Percentiles rank a stretch among this genome's conserved stretches.
Evolutionary conservation across 192 early-diverging fungal species (phyloP).

Genomic region (Tieghemiomyces parasiticus): DNA sequence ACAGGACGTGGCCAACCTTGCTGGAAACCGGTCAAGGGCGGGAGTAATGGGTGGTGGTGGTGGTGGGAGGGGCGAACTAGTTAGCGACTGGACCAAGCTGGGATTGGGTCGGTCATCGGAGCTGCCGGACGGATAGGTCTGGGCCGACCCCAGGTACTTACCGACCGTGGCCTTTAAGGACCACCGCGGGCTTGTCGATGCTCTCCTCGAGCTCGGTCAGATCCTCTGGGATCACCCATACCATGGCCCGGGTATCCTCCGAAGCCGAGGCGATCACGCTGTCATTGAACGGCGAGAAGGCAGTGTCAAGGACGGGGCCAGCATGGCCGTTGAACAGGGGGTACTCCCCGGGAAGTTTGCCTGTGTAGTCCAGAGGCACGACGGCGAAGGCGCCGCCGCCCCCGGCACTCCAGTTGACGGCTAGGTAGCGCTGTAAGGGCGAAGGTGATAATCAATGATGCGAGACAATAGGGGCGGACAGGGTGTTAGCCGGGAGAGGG

Average conservation of each 20-base stretch:
- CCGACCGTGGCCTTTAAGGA: slow-evolving; percentile 68
- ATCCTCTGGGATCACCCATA: slow-evolving; percentile 87
- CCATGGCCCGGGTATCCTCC: slow-evolving; percentile 84
- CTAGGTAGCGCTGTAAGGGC: slow-evolving; percentile 38
- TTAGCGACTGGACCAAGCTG: no score
- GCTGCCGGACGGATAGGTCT: no score
- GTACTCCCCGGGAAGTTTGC: slow-evolving; percentile 77
- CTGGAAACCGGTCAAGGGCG: no score
- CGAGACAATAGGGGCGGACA: not conserved
- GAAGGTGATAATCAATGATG: slow-evolving; percentile 3
- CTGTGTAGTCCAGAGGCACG: slow-evolving; percentile 46
- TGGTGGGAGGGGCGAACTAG: no score
- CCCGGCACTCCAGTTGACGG: slow-evolving; percentile 66
- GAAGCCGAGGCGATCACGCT: slow-evolving; percentile 77
- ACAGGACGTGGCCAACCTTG: slow-evolving; percentile 96
- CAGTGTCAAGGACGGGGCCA: slow-evolving; percentile 91
- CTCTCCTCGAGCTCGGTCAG: slow-evolving; percentile 46
- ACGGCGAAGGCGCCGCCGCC: slow-evolving; percentile 96
- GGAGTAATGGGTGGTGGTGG: no score
- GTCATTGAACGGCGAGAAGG: slow-evolving; percentile 97
- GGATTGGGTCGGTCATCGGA: no score
- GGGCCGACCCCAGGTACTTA: slow-evolving; percentile 27
- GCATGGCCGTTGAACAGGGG: slow-evolving; percentile 90
- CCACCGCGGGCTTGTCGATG: slow-evolving; percentile 61
- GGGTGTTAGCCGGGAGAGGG: no score